These are phyloP conservation scores for Tylopilus sp. DNA, from an alignment of 768 basidiomycete genomes.

Conservation along the genomic window DNA sequence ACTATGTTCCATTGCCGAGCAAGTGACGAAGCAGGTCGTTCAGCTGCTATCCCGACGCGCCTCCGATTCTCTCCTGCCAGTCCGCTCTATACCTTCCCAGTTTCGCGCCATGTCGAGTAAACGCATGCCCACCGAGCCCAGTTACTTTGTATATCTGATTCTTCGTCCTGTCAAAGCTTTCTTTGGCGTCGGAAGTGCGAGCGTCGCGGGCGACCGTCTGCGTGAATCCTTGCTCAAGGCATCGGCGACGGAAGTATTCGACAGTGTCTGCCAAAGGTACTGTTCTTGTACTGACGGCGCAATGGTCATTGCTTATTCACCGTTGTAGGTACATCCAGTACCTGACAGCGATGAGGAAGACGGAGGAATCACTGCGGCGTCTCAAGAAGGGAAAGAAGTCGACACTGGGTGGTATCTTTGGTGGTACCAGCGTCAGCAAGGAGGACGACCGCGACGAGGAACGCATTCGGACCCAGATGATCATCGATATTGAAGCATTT, in stretches of 20 bases:
- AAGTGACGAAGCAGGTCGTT: slow-evolving; percentile 62
- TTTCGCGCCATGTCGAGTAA: slow-evolving; percentile 82
- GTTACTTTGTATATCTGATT: slow-evolving; percentile 80
- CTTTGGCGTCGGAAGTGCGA: slow-evolving; percentile 57
- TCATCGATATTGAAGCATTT: slow-evolving; percentile 82
- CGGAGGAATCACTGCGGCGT: slow-evolving; percentile 82
- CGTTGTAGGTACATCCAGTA: slow-evolving; percentile 73
- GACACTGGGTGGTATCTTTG: slow-evolving; percentile 81
- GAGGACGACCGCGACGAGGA: slow-evolving; percentile 83
- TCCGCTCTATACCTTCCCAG: slow-evolving; percentile 87
- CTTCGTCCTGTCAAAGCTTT: slow-evolving; percentile 76
- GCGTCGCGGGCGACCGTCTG: slow-evolving; percentile 59
- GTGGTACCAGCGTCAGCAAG: slow-evolving; percentile 41
- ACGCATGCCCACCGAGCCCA: slow-evolving; percentile 70
- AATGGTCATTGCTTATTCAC: neutral
- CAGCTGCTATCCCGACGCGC: slow-evolving; percentile 75
- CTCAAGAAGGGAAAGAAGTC: slow-evolving; percentile 85
- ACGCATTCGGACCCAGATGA: slow-evolving; percentile 78
- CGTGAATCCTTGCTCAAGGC: slow-evolving; percentile 48
- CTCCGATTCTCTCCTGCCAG: slow-evolving; percentile 78
- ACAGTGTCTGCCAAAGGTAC: slow-evolving; percentile 65
- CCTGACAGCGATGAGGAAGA: slow-evolving; percentile 83
- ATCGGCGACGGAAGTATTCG: slow-evolving; percentile 64
- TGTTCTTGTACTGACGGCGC: slow-evolving; percentile 1
- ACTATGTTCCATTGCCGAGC: slow-evolving; percentile 50